phyloP scores from a whole-genome alignment of 1,284 basidiomycete genomes.

The Microbotryum lychnidis-dioicae region DNA sequence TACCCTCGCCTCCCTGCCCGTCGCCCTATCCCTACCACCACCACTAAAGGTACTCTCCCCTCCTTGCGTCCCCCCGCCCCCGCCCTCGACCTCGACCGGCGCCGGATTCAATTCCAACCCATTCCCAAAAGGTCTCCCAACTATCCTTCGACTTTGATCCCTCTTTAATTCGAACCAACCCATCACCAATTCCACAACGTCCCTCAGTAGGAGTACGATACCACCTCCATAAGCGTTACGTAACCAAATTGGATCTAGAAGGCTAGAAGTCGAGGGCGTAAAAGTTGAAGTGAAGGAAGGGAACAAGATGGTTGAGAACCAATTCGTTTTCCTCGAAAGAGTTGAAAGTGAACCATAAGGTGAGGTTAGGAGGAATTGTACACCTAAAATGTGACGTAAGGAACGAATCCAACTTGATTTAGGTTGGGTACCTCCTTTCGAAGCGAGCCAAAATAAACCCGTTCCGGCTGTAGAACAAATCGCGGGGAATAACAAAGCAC shows the following conservation, averaged over 20 bases:
- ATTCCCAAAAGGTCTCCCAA: slow-evolving; percentile 23
- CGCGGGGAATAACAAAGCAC: slow-evolving; percentile 25
- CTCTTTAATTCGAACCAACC: slow-evolving; percentile 26
- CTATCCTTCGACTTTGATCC: slow-evolving; percentile 24
- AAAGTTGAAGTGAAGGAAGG: background rate
- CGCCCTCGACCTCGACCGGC: too few relatives aligned
- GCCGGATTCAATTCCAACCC: slow-evolving; percentile 5
- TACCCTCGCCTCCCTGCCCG: too few relatives aligned
- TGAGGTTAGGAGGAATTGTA: slow-evolving; percentile 9
- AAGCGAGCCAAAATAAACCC: slow-evolving; percentile 20
- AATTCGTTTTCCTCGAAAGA: background rate
- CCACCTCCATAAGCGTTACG: slow-evolving; percentile 31
- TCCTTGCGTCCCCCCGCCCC: background rate
- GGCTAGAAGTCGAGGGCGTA: background rate
- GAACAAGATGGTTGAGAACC: background rate
- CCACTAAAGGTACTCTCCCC: background rate
- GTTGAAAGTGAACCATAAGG: background rate
- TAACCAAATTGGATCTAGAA: slow-evolving; percentile 33
- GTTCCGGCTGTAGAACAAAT: slow-evolving; percentile 18
- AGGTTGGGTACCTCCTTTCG: background rate
- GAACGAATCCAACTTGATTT: background rate
- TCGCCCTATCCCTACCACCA: too few relatives aligned
- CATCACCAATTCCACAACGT: slow-evolving; percentile 20
- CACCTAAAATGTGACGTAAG: slow-evolving; percentile 2
- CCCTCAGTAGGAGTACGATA: slow-evolving; percentile 22